phyloP scores from a whole-genome alignment of 1,139 yeast species.

The Yamadazyma membranifaciens region DNA sequence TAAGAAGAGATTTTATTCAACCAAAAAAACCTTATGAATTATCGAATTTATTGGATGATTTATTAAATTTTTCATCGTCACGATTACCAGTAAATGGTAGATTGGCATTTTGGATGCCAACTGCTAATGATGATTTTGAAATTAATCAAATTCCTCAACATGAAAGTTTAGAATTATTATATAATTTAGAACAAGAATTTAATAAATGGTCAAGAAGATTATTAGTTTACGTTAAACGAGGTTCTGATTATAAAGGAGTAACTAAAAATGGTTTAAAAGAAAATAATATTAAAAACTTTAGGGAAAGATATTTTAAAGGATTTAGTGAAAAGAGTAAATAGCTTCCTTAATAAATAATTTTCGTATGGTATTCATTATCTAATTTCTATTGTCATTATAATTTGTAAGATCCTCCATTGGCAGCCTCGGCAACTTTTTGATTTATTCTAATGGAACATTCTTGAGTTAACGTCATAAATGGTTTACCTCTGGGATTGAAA shows the following conservation, averaged over 20 bases:
- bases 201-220: constrained; percentile 90
- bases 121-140: constrained; percentile 85
- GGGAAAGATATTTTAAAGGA: constrained; percentile 77
- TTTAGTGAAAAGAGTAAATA: constrained; percentile 43
- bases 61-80: constrained; percentile 67
- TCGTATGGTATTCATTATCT: neutral
- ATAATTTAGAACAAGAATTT: constrained; percentile 82
- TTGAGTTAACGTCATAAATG: constrained; percentile 26
- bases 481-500: constrained; percentile 28
- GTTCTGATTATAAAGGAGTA: constrained; percentile 54
- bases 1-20: constrained; percentile 81
- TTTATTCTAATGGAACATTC: constrained; percentile 33
- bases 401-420: constrained; percentile 14
- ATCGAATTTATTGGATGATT: constrained; percentile 71
- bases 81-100: constrained; percentile 76
- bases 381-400: constrained; percentile 3
- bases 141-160: constrained; percentile 79
- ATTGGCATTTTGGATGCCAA: constrained; percentile 97
- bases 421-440: constrained; percentile 23
- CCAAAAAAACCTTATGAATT: constrained; percentile 91
- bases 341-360: neutral
- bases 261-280: constrained; percentile 47
- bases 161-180: constrained; percentile 63
- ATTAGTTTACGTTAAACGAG: constrained; percentile 75
- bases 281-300: constrained; percentile 53